Conservation (phyloP, 805 yeast species). For the Candida yuanshanica region DNA sequence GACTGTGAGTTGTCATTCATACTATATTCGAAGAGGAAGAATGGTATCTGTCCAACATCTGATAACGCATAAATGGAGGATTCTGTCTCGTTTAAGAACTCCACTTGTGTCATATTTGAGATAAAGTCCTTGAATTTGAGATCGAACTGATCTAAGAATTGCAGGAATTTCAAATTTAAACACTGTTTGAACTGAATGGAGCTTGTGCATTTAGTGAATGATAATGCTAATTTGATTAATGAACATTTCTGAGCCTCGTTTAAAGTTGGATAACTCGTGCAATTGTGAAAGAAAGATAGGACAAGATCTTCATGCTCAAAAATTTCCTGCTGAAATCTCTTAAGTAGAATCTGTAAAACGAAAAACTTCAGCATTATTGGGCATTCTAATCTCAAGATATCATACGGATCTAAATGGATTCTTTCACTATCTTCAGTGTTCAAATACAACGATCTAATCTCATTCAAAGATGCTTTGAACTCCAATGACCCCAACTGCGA, state of each 20-base stretch:
- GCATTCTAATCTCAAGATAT: background rate
- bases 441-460: slow-evolving; percentile 3
- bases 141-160: slow-evolving; percentile 11
- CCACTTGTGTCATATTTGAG: slow-evolving; percentile 9
- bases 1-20: slow-evolving; percentile 7
- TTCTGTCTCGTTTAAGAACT: slow-evolving; percentile 8
- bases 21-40: slow-evolving; percentile 11
- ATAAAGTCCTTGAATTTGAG: slow-evolving; percentile 16
- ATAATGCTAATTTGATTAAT: slow-evolving; percentile 14
- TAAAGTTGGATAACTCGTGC: slow-evolving; percentile 1
- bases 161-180: slow-evolving; percentile 18
- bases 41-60: slow-evolving; percentile 9
- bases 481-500: background rate
- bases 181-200: slow-evolving; percentile 15
- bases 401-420: slow-evolving; percentile 4
- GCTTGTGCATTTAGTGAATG: slow-evolving; percentile 16
- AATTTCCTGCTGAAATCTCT: slow-evolving; percentile 15
- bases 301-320: slow-evolving; percentile 6
- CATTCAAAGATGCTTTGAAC: slow-evolving; percentile 5
- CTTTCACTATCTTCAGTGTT: background rate
- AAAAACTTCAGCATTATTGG: slow-evolving; percentile 14
- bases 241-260: slow-evolving; percentile 11
- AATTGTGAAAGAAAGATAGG: slow-evolving; percentile 8
- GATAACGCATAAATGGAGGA: slow-evolving; percentile 1
- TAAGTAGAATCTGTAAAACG: slow-evolving; percentile 17